Conservation (phyloP, 208 protist species). For the Leptomonas seymouri region DNA sequence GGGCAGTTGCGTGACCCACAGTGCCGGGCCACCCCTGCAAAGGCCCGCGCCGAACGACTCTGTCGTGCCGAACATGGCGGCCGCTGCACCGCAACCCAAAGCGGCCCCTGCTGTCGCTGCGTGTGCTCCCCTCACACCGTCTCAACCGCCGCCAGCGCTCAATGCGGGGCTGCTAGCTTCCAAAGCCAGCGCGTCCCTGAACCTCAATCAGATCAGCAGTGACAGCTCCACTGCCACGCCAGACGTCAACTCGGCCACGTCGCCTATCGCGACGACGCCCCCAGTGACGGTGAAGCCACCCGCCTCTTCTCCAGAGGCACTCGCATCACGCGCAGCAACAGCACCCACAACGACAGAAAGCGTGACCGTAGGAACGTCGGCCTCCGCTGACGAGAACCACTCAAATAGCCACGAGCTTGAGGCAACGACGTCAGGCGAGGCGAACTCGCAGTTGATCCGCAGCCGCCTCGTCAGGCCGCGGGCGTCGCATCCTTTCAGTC, state of each 20-base stretch:
- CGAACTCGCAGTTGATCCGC: not conserved
- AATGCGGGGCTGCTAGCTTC: conserved; percentile 3
- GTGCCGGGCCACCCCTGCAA: not conserved
- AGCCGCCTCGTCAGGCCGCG: conserved; percentile 1
- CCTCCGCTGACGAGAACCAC: not conserved
- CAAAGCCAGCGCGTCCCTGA: not conserved
- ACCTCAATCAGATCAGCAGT: conserved; percentile 3
- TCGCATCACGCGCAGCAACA: not conserved
- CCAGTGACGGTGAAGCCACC: not conserved
- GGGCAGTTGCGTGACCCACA: not conserved
- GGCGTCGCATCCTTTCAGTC: conserved; percentile 18
- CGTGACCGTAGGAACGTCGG: not conserved
- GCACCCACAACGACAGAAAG: not conserved
- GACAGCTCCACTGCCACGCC: conserved; percentile 3
- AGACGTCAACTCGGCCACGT: conserved; percentile 3
- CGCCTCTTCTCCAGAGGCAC: not conserved
- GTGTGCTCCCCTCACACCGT: not conserved
- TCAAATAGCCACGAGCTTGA: not conserved
- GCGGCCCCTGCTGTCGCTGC: not conserved
- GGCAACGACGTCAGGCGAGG: not conserved
- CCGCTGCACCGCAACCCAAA: not conserved
- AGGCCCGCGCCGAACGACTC: not conserved
- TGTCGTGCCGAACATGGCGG: not conserved
- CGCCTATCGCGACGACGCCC: not conserved
- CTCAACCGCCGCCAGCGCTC: not conserved